Evolutionary conservation across 1,284 basidiomycete genomes (phyloP).

Genomic region (Ustilago xerochloae): DNA sequence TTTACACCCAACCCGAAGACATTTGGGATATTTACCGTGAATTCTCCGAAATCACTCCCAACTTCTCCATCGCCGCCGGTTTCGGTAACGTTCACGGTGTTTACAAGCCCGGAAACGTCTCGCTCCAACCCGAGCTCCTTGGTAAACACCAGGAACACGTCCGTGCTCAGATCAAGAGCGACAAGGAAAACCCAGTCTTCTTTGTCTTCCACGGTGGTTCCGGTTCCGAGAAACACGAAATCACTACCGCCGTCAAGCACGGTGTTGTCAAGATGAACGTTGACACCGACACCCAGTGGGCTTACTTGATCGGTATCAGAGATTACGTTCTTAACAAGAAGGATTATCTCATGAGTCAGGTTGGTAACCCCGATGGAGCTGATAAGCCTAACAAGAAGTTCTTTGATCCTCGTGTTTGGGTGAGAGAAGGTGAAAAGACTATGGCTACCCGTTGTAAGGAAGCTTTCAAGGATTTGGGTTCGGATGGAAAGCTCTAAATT

Average conservation of each 20-base stretch:
- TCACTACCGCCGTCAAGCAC: constrained; percentile 87
- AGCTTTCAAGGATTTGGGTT: constrained; percentile 87
- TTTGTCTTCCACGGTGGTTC: constrained; percentile 99
- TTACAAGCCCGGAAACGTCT: constrained; percentile 73
- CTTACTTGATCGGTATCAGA: constrained; percentile 85
- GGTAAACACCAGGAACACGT: constrained; percentile 89
- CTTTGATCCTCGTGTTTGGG: constrained; percentile 82
- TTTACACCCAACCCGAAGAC: constrained; percentile 99
- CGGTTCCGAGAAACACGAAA: constrained; percentile 96
- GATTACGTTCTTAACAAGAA: constrained; percentile 68
- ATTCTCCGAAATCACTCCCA: constrained; percentile 84
- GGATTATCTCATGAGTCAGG: constrained; percentile 67
- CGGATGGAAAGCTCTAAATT: constrained; percentile 59
- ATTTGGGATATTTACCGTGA: constrained; percentile 86
- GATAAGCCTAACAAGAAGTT: constrained; percentile 69
- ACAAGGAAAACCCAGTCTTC: constrained; percentile 76
- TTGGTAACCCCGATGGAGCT: constrained; percentile 67
- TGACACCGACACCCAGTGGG: constrained; percentile 83
- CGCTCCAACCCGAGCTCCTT: constrained; percentile 89
- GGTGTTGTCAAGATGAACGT: constrained; percentile 74
- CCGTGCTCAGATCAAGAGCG: constrained; percentile 77
- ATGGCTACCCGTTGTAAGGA: constrained; percentile 86
- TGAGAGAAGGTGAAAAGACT: constrained; percentile 98
- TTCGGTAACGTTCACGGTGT: constrained; percentile 89
- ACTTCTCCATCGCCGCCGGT: constrained; percentile 96